phyloP scores from a whole-genome alignment of 2,329 filamentous ascomycete genomes.

The Aspergillus hortae region DNA sequence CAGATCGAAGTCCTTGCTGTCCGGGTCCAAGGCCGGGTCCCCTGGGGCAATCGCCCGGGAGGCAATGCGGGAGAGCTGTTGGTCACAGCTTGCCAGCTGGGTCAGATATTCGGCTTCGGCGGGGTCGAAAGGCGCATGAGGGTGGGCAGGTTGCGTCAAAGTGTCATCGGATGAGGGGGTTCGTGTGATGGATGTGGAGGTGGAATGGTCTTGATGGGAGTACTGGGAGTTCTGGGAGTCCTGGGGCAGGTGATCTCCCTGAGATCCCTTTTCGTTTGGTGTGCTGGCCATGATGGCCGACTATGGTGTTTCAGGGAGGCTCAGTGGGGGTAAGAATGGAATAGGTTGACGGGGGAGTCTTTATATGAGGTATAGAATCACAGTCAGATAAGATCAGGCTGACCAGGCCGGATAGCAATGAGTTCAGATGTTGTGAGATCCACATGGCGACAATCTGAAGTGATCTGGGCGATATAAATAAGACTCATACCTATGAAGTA shows the following conservation, averaged over 20 bases:
- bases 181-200: background rate
- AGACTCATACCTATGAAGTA: too few species aligned
- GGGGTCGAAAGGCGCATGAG: background rate
- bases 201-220: too few species aligned
- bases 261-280: background rate
- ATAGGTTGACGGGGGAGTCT: background rate
- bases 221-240: too few species aligned
- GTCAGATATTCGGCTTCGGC: background rate
- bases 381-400: background rate
- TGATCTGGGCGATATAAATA: too few species aligned
- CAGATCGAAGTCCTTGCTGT: conserved; percentile 7
- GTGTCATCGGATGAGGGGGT: background rate
- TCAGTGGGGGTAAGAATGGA: background rate
- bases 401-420: too few species aligned
- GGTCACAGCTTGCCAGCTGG: background rate
- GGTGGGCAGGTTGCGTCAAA: background rate
- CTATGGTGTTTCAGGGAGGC: background rate
- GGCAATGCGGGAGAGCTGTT: background rate
- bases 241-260: background rate
- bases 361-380: background rate
- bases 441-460: too few species aligned
- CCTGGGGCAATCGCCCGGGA: background rate
- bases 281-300: background rate
- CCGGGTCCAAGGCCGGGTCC: conserved; percentile 5
- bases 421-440: too few species aligned